Base-by-base conservation (phyloP, 148 eudicot species). In the Vaccinium darrowii region DNA sequence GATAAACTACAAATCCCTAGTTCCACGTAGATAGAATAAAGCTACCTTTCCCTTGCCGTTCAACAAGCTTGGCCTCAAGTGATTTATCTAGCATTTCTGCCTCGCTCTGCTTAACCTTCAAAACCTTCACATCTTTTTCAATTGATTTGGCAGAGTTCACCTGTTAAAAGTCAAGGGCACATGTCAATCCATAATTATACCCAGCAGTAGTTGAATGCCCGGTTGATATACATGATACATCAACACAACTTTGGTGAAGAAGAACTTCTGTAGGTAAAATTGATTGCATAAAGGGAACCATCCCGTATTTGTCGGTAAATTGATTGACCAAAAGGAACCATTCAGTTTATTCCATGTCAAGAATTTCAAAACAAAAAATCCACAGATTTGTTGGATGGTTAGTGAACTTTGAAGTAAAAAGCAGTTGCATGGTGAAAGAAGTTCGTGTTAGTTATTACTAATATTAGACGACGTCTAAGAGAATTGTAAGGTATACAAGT, bases 41-140 rank as follows among this genome's bases (percentile, higher is more conserved):
- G 71, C 78, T 74, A 97, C 99, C 95, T 95, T 88, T 97, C 67
- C 93, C 94, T 86, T 95, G 92, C 53, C 77, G 76, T 90, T 97
- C 99, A 72, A 93, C 88, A 56, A 92, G 82, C 88, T 92, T 94
- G 51, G 93, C 95, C 84, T 94, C 96, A 16, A 94, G 98, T 15
- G 98, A 93, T 89, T 87, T 93, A 21, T 89, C 92, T 76, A 86
- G 81, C 82, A 97, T 88, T 82, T 85, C 89, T n/a, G 94, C 96
- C 85, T 95, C 96, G 86, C 92, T 89, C 84, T 90, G 83, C 93
- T 93, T 92, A 73, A 87, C 85, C 88, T 94, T 95, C 33, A 95
- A 86, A 85, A 88, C 88, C 90, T 97, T 97, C 36, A 93, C 91
- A 71, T 92, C 95, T 89, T 95, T 95, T 52, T 96, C 99, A 86